Evolutionary conservation across 2,329 filamentous ascomycete species (phyloP), one percentile per base, ranked within the genome.

Genomic region (Penicillium thymicola): DNA sequence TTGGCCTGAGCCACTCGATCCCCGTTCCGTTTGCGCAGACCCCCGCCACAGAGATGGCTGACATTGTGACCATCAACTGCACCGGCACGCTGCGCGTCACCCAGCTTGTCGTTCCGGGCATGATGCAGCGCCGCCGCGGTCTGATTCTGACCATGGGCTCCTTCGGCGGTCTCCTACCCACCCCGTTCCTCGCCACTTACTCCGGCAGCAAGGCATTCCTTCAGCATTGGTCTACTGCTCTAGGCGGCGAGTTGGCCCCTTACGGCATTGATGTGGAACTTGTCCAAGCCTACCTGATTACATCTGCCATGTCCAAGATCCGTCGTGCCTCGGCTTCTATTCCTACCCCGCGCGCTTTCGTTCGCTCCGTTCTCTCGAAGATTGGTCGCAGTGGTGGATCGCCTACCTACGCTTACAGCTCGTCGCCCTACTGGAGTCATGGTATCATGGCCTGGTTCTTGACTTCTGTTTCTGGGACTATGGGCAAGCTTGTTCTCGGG

Each of bases 141-240:
- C 82, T 99, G 36, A 91, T 99, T 69, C 81, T 99, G 54, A 99
- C 93, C 57, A 97, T 99, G 92, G 94, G 93, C 45, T 97, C 92
- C 11, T 96, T 97, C 72, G 94, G 89, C 60, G 95, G 94, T 64
- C 88, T 95, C 77, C 85, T 94, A 59, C 94, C 94, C 8, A 96
- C 91, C 0, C 92, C 95, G 6, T 86, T 94, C 53, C 84, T 99
- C 43, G 94, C 94, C 13, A 97, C 94, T 3, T 99, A 99, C 82
- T 95, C 90, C 43, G 94, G 94, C 64, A 94, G 89, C 84, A 99
- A 99, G 79, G 93, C 94, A 1, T 99, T 99, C 83, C 82, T 99
- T 47, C 93, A 97, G 77, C 88, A 96, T 71, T 99, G 94, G 94
- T 96, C 89, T 64, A 89, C 86, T 6, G 87, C 94, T 11, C 83